These are phyloP conservation scores for Ziziphus jujuba DNA, from an alignment of 306 rosid genomes.

Conservation along the genomic window DNA sequence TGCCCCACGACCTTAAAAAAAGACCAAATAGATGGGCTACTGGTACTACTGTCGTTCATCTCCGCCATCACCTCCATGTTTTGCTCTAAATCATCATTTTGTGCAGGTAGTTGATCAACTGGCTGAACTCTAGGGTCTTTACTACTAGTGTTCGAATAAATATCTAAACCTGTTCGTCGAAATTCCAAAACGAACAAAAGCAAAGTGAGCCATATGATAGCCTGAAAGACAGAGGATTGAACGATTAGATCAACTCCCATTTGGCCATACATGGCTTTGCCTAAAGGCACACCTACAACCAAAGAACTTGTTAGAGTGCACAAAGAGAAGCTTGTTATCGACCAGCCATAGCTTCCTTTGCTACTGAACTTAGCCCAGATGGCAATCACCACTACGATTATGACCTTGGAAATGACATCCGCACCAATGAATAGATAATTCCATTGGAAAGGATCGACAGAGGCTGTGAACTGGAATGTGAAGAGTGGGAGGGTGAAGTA, in stretches of 20 bases:
- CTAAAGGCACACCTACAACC: constrained; percentile 74
- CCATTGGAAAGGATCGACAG: constrained; percentile 68
- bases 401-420: constrained; percentile 64
- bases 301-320: constrained; percentile 68
- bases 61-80: neutral
- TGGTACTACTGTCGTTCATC: no score
- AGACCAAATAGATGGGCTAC: constrained; percentile 43
- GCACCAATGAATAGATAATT: constrained; percentile 57
- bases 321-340: constrained; percentile 69
- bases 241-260: constrained; percentile 72
- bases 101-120: neutral
- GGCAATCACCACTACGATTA: constrained; percentile 54
- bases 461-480: constrained; percentile 65
- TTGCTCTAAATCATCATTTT: constrained; percentile 47
- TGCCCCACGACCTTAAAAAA: constrained; percentile 72
- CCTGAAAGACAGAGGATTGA: constrained; percentile 74
- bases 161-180: constrained; percentile 46
- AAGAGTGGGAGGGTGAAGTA: constrained; percentile 80
- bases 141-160: constrained; percentile 6
- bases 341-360: constrained; percentile 67
- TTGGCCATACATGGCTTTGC: constrained; percentile 67
- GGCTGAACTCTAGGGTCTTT: constrained; percentile 8
- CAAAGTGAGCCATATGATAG: constrained; percentile 74
- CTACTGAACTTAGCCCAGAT: constrained; percentile 60
- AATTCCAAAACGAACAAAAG: constrained; percentile 74